phyloP scores from a whole-genome alignment of 1,284 basidiomycete species.

The Ganoderma leucocontextum region DNA sequence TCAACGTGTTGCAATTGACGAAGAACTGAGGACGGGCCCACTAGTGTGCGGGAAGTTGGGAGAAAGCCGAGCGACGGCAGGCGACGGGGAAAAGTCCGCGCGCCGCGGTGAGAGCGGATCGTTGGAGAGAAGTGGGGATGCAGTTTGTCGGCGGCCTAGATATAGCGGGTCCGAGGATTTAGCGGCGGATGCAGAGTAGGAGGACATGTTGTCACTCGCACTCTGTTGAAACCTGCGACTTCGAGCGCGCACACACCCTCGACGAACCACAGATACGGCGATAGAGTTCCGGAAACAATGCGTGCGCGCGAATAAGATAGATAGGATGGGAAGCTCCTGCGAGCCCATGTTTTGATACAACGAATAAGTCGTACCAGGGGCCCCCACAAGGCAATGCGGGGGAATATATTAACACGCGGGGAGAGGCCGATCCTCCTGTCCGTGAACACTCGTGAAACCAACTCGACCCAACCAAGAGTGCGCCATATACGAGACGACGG shows the following conservation, averaged over 20 bases:
- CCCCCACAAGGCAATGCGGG: slow-evolving; percentile 17
- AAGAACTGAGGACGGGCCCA: slow-evolving; percentile 1
- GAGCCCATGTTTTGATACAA: slow-evolving; percentile 34
- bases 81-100: neutral
- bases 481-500: slow-evolving; percentile 3
- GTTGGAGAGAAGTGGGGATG: slow-evolving; percentile 10
- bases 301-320: slow-evolving; percentile 27
- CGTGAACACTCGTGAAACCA: slow-evolving; percentile 21
- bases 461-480: slow-evolving; percentile 17
- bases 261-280: neutral
- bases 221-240: neutral
- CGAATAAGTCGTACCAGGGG: slow-evolving; percentile 32
- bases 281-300: neutral
- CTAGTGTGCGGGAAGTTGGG: neutral
- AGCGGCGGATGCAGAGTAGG: slow-evolving; percentile 12
- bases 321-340: slow-evolving; percentile 31
- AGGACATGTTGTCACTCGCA: neutral
- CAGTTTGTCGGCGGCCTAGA: neutral
- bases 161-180: slow-evolving; percentile 16
- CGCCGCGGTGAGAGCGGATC: neutral
- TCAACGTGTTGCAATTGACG: slow-evolving; percentile 11
- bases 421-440: slow-evolving; percentile 23
- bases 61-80: neutral
- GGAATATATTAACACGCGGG: slow-evolving; percentile 19
- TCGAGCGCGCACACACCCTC: neutral